Conservation (phyloP, 805 yeast genomes). For the Pichia nanzhaoensis region DNA sequence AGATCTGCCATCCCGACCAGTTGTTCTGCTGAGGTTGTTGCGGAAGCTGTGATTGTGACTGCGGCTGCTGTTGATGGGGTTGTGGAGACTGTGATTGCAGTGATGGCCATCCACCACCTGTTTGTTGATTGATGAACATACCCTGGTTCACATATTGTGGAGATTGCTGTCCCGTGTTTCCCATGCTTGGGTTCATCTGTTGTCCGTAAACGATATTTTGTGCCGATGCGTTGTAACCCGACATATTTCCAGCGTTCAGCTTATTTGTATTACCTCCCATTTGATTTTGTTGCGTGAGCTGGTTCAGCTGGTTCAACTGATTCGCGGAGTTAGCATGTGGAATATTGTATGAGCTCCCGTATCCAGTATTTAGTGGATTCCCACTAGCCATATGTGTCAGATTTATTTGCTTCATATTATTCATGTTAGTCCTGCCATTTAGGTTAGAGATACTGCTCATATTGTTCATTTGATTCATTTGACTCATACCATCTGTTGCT, state of each 20-base stretch:
- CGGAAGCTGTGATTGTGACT: constrained; percentile 14
- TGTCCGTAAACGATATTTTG: too few species aligned
- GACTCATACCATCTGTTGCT: constrained; percentile 9
- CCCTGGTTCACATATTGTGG: constrained; percentile 2
- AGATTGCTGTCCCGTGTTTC: constrained; percentile 12
- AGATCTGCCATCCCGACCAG: constrained; percentile 11
- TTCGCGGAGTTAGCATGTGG: too few species aligned
- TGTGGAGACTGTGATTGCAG: constrained; percentile 14
- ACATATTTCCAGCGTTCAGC: too few species aligned
- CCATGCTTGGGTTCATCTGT: constrained; percentile 2
- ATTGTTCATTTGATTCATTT: background rate
- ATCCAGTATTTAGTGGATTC: background rate
- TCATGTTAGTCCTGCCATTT: background rate
- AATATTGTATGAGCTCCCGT: too few species aligned
- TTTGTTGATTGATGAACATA: constrained; percentile 3
- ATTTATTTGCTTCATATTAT: background rate
- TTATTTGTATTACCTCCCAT: background rate
- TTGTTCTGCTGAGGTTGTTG: constrained; percentile 1
- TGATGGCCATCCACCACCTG: constrained; percentile 9
- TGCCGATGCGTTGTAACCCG: background rate
- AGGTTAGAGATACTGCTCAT: background rate
- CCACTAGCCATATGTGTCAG: background rate
- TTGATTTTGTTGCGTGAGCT: constrained; percentile 3
- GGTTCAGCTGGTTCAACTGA: background rate
- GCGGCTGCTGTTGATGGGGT: constrained; percentile 15